These are phyloP conservation scores for Capillidium rhysosporum DNA, from an alignment of 371 early-diverging fungal genomes.

Conservation along the genomic window DNA sequence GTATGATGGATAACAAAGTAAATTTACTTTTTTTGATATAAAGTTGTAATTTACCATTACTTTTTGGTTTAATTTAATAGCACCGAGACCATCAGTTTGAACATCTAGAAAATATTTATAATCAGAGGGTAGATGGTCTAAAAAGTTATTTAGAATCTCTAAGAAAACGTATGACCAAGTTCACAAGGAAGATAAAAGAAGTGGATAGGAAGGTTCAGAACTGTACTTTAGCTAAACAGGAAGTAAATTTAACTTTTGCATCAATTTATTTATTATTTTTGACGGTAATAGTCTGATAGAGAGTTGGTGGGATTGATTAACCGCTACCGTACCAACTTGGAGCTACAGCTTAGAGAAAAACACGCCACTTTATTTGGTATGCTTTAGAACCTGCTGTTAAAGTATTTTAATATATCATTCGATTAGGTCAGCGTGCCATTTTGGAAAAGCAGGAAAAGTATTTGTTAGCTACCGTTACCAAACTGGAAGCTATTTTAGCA, in stretches of 20 bases:
- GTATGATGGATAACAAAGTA: constrained; percentile 6
- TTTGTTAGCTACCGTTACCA: not conserved
- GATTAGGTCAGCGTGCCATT: not conserved
- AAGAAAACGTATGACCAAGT: not conserved
- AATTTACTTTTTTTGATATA: too few species aligned
- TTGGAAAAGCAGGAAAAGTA: not conserved
- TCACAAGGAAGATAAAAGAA: constrained; percentile 1
- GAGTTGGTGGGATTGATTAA: not conserved
- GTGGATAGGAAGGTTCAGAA: constrained; percentile 2
- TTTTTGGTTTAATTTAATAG: not conserved
- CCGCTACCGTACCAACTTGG: not conserved
- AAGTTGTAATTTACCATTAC: not conserved
- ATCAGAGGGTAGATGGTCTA: constrained; percentile 1
- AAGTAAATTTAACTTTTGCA: not conserved
- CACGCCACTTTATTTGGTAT: not conserved
- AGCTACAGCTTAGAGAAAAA: constrained; percentile 4
- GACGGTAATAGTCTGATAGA: not conserved
- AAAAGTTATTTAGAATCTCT: not conserved
- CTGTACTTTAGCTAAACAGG: not conserved
- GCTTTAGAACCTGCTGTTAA: not conserved
- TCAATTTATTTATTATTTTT: not conserved
- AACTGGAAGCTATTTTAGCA: not conserved
- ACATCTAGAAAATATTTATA: constrained; percentile 2
- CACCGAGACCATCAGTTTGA: constrained; percentile 7
- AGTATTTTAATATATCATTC: not conserved